A percentile compares a stretch with the other conserved stretches of the same genome.
Conservation (phyloP, 2,329 filamentous ascomycete genomes). For the Paraphaeosphaeria minitans region DNA sequence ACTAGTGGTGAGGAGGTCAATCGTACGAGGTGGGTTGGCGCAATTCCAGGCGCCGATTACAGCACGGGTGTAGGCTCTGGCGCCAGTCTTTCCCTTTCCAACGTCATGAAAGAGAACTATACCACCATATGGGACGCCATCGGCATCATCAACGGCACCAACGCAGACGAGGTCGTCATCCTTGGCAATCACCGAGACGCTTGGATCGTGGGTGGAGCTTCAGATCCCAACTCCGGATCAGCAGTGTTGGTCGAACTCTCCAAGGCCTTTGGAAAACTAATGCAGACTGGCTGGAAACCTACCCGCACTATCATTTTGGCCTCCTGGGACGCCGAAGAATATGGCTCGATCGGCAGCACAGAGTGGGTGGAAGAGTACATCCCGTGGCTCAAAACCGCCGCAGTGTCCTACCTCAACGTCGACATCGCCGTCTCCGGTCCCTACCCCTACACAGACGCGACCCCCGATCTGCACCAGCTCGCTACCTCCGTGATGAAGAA, state of each 20-base stretch:
- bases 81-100: conserved; percentile 54
- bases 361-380: conserved; percentile 59
- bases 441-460: conserved; percentile 45
- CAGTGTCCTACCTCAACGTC: conserved; percentile 58
- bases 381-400: conserved; percentile 52
- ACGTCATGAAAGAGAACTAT: conserved; percentile 80
- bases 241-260: conserved; percentile 57
- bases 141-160: conserved; percentile 70
- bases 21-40: conserved; percentile 46
- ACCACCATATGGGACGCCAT: conserved; percentile 80
- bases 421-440: conserved; percentile 56
- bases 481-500: conserved; percentile 48
- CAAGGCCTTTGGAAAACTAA: conserved; percentile 55
- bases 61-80: conserved; percentile 58
- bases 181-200: conserved; percentile 61
- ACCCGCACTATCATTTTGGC: conserved; percentile 55
- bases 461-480: conserved; percentile 49
- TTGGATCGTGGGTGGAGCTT: conserved; percentile 60
- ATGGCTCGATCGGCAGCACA: conserved; percentile 48
- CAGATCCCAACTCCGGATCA: conserved; percentile 58
- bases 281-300: conserved; percentile 58
- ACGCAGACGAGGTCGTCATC: conserved; percentile 60
- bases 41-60: conserved; percentile 43
- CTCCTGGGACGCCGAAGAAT: conserved; percentile 53
- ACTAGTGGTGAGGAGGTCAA: conserved; percentile 57